Conservation (phyloP, 2,329 filamentous ascomycete species). For the Pseudomassariella vexata region DNA sequence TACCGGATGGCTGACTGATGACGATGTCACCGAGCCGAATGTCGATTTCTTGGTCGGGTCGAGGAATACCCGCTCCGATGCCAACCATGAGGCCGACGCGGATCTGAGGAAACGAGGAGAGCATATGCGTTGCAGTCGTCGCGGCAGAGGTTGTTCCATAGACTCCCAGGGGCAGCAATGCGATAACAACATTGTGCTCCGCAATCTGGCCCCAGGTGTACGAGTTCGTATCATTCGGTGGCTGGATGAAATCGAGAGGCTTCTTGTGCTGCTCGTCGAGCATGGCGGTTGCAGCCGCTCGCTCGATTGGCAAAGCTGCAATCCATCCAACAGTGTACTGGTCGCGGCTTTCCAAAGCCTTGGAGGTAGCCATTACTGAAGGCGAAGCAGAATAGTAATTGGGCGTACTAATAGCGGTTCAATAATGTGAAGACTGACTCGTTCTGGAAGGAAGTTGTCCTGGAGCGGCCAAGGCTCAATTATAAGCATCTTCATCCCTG, state of each 20-base stretch:
- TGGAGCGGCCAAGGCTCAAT: too few relatives aligned
- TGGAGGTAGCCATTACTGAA: too few relatives aligned
- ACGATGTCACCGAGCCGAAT: constrained; percentile 13
- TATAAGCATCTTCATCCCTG: too few relatives aligned
- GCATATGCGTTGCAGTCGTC: constrained; percentile 23
- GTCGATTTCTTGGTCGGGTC: constrained; percentile 5
- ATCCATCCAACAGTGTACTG: background rate
- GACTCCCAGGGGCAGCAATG: background rate
- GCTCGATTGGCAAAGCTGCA: background rate
- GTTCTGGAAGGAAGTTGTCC: too few relatives aligned
- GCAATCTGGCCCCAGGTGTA: background rate
- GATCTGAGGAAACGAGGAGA: constrained; percentile 24
- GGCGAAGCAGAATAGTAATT: too few relatives aligned
- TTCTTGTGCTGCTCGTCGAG: background rate
- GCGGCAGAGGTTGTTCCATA: constrained; percentile 16
- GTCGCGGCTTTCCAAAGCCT: too few relatives aligned
- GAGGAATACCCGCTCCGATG: constrained; percentile 15
- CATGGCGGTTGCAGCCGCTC: background rate
- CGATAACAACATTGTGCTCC: background rate
- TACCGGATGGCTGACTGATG: constrained; percentile 7
- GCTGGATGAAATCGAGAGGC: background rate
- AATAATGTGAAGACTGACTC: too few relatives aligned
- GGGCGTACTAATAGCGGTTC: too few relatives aligned
- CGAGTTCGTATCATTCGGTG: background rate
- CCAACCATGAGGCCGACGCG: constrained; percentile 24